Base-by-base conservation (phyloP, 345 rosid species). In the Anacardium occidentale region DNA sequence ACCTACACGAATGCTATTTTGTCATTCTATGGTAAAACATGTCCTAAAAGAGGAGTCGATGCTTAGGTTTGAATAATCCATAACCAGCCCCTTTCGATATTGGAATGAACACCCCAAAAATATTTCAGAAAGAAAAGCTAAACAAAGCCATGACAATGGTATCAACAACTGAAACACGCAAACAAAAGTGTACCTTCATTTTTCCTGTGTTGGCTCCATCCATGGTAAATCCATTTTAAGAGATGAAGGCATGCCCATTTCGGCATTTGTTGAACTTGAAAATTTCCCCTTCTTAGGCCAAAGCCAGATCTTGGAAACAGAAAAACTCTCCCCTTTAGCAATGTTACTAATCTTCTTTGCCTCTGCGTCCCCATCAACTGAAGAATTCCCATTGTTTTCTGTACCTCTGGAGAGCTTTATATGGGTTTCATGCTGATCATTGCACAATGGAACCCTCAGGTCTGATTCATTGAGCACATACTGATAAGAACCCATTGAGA, bases 251-350 rank as follows among this genome's bases (percentile, higher is more conserved):
- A 83, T 63, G 32, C 68, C 79, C 56, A 61, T 51, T 11, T 84
- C 88, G 45, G 82, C 74, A 74, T 84, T 84, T 13, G 89, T 79
- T 51, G 86, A 73, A 63, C 77, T 76, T 2, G 88, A 75, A 74
- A 87, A 85, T 48, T 84, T 89, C 20, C 84, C 86, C 74, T 89
- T 91, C 80, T 86, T 89, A 21, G 97, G 83, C 94, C 94, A 91
- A 54, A 83, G 91, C 97, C 97, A 91, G 71, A 91, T 91, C 89
- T 91, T 91, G 2, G 97, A 91, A 60, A 89, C 88, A 0, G 94
- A 91, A 70, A 81, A 89, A 79, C 97, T 91, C 66, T 91, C 97
- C 20, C 97, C 94, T 80, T 83, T 91, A 47, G 88, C 84, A 58
- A 88, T 83, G 40, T 70, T 80, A 72, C 70, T 85, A 42, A 89